Evolutionary conservation across 2,329 filamentous ascomycete species (phyloP), one percentile per base, ranked within the genome.

Genomic region (Esteya vermicola): DNA sequence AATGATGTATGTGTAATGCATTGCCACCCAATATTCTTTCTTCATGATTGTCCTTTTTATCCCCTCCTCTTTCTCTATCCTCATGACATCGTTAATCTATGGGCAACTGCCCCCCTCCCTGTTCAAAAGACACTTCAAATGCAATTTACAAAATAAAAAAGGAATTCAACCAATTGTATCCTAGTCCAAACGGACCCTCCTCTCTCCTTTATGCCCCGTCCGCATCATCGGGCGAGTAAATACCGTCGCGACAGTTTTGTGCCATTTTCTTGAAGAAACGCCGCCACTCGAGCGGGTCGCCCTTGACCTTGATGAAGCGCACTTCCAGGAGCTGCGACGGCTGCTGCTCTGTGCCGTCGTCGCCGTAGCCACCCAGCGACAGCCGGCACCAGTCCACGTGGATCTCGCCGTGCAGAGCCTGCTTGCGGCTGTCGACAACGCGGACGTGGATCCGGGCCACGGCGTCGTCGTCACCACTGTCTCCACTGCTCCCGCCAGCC

Each of bases 211-310:
- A 42, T 21, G 30, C 30, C n/a, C 31, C 33, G 22, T 39, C 38
- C 12, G 38, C 41, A 10, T 38, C 40, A 34, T 48, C 44, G 3
- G 45, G 42, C 3, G 42, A 28, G 56, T 77, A 83, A 33, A 96
- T 79, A 9, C 77, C 85, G 54, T 94, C 85, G 54, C 84, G 84
- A 61, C 88, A 93, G 44, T 89, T 66, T 47, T 93, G 68, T 23
- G 84, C 84, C n/a, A 95, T 74, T 58, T 85, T 88, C 63, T 98
- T 98, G 68, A 98, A 98, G 56, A 98, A 85, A 26, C 91, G 69
- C 45, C 91, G 75, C 91, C 93, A 98, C 63, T 96, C 89, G 37
- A 98, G 62, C 6, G 91, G 91, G 63, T 98, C 91, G 6, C 91
- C 91, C 63, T 94, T 95, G 40, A 84, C 72, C 63, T 98, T 98